Percentiles rank a stretch among this genome's conserved stretches.
These are phyloP conservation scores for Cystofilobasidium macerans DNA, from an alignment of 768 basidiomycete species.

Conservation along the genomic window DNA sequence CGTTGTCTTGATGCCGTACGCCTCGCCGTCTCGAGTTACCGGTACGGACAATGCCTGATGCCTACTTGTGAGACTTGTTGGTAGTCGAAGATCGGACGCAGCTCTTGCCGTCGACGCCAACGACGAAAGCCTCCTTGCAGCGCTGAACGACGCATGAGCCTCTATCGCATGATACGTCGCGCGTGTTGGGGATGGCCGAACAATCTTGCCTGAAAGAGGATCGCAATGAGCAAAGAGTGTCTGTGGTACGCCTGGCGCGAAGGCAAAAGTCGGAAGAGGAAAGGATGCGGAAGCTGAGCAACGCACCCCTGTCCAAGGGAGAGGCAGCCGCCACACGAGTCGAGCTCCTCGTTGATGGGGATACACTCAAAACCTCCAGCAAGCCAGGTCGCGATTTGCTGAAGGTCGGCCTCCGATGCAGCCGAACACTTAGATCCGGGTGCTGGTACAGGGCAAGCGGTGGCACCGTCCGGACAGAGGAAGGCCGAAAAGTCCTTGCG, in stretches of 20 bases:
- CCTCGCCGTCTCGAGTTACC: too few species aligned
- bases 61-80: too few species aligned
- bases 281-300: background rate
- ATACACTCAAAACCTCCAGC: slow-evolving; percentile 39
- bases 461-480: slow-evolving; percentile 36
- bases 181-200: slow-evolving; percentile 16
- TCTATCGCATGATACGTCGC: slow-evolving; percentile 6
- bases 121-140: slow-evolving; percentile 11
- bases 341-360: slow-evolving; percentile 36
- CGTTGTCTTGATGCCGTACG: too few species aligned
- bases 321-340: slow-evolving; percentile 38
- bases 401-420: slow-evolving; percentile 29
- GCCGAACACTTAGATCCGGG: background rate
- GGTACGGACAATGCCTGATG: too few species aligned
- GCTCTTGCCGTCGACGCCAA: slow-evolving; percentile 14
- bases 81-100: background rate
- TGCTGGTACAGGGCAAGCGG: slow-evolving; percentile 33
- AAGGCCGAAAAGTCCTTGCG: slow-evolving; percentile 39
- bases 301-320: slow-evolving; percentile 37
- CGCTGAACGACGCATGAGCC: slow-evolving; percentile 6
- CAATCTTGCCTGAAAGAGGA: slow-evolving; percentile 18
- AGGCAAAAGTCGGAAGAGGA: background rate
- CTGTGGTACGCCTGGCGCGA: background rate
- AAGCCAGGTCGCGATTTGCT: slow-evolving; percentile 38
- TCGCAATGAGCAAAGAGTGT: background rate